These are phyloP conservation scores for Penicillium sumatraense DNA, from an alignment of 2,329 filamentous ascomycete species.

Conservation along the genomic window DNA sequence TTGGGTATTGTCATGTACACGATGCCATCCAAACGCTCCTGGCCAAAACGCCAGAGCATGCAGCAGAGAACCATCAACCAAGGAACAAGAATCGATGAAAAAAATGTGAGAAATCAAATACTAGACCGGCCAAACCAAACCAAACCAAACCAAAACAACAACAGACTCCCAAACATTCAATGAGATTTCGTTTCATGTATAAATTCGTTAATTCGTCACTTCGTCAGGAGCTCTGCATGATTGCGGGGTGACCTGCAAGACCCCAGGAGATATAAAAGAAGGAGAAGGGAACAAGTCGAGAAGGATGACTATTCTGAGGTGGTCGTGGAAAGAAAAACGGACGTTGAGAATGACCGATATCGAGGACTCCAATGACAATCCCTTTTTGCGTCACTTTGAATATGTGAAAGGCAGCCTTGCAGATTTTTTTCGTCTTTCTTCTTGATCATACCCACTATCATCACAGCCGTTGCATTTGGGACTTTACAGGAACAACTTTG, in stretches of 20 bases:
- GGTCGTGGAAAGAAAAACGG: neutral
- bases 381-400: conserved; percentile 1
- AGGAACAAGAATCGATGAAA: conserved; percentile 16
- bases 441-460: neutral
- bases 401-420: conserved; percentile 5
- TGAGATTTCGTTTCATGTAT: conserved; percentile 34
- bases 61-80: conserved; percentile 24
- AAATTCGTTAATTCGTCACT: conserved; percentile 43
- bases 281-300: conserved; percentile 13
- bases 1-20: conserved; percentile 42
- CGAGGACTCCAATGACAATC: conserved; percentile 3
- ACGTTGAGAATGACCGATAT: neutral
- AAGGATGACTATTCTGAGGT: neutral
- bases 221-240: conserved; percentile 33
- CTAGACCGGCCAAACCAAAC: neutral
- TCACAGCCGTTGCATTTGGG: neutral
- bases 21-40: conserved; percentile 33
- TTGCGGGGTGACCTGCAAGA: conserved; percentile 11
- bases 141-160: conserved; percentile 24
- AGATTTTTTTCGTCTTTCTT: conserved; percentile 1
- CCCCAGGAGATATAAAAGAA: conserved; percentile 20
- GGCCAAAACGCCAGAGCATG: conserved; percentile 37
- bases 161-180: conserved; percentile 31
- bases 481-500: conserved; percentile 38
- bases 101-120: conserved; percentile 15